Base-by-base conservation (phyloP, 768 basidiomycete species). In the Ramaria sp. region DNA sequence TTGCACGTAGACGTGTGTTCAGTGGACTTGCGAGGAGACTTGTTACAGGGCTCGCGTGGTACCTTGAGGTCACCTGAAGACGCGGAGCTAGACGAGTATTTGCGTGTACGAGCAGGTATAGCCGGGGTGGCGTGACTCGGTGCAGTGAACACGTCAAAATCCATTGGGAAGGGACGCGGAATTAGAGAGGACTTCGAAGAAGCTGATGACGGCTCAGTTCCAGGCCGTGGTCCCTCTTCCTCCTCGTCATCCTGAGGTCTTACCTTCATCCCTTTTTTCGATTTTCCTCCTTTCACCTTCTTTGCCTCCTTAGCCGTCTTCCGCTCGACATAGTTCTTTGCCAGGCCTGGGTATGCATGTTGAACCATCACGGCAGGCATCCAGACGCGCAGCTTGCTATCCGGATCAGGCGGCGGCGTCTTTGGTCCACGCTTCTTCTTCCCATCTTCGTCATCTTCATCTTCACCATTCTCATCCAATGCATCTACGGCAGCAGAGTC, bases 311-410 rank as follows among this genome's bases (percentile, higher is more conserved):
- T 88, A 58, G 66, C 68, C 58, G 73, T 72, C 60, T 75, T 68
- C 15, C 64, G 62, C 11, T 72, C 76, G 58, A 88, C 81, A 60
- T 76, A 92, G 17, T 76, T 76, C 43, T 77, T 69, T 4, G 85
- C 84, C 22, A 94, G 65, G 3, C 70, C 69, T 9, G 89, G 86
- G 59, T 82, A 84, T 1, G 79, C 88, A 33, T 81, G 67, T 12
- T 73, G 69, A 11, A 93, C 78, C 75, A 95, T 84, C 53, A 77
- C 83, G 22, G 86, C 89, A 0, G 91, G 88, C 69, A 92, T 78
- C 91, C 91, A 95, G 11, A 91, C 66, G 13, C 85, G 76, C 50
- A 84, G 66, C 54, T 78, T 78, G 49, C 72, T 75, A n/a, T 72
- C 69, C 0, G 84, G 83, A 60, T 81, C 76, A 2, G 75, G 71